Evolutionary conservation across 345 rosid species (phyloP).

Genomic region (Viola odorata): DNA sequence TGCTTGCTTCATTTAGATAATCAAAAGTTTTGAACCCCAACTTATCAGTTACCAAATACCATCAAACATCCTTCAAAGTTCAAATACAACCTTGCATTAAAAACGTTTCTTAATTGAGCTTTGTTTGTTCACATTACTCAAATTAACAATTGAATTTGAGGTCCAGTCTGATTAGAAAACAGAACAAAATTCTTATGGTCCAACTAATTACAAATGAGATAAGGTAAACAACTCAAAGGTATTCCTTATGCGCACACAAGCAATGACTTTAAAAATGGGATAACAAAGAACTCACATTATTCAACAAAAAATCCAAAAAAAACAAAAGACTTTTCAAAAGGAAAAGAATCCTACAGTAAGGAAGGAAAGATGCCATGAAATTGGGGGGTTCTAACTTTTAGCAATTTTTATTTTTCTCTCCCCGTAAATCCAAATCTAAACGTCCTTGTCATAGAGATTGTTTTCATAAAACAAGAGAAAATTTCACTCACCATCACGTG

Average conservation of each 20-base stretch:
- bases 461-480: constrained; percentile 5
- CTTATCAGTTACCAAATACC: no score
- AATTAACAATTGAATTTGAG: constrained; percentile 6
- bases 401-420: constrained; percentile 17
- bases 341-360: constrained; percentile 15
- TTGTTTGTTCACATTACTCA: neutral
- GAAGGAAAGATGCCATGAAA: constrained; percentile 18
- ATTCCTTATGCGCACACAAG: neutral
- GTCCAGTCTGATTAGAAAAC: neutral
- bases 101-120: neutral
- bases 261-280: neutral
- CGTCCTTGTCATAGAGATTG: constrained; percentile 12
- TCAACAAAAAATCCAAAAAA: neutral
- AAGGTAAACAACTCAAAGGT: constrained; percentile 14
- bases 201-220: constrained; percentile 12
- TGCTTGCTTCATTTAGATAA: neutral
- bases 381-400: neutral
- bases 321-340: constrained; percentile 7
- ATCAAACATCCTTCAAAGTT: no score
- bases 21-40: no score
- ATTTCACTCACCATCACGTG: constrained; percentile 6
- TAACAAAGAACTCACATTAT: constrained; percentile 5
- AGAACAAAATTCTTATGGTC: neutral
- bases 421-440: constrained; percentile 15
- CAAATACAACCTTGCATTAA: neutral